Base-by-base conservation (phyloP, 139 green algal genomes). In the Bryopsis sp. region DNA sequence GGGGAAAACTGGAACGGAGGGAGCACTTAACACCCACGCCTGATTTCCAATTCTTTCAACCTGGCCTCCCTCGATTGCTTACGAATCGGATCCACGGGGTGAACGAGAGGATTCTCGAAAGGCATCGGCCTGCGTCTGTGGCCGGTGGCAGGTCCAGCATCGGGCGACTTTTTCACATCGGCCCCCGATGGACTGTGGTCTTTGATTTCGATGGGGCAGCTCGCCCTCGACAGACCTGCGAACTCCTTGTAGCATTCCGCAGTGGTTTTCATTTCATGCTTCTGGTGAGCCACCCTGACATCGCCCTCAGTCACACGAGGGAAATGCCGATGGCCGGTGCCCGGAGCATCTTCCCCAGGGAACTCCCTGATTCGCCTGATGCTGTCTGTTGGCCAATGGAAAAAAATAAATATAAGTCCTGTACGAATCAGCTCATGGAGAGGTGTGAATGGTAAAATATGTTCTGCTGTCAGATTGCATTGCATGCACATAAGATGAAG, bases 281-380 rank as follows among this genome's bases (percentile, higher is more conserved):
- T 28, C 22, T 63, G 11, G 22, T 28, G 11, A 8, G 22, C 54
- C 11, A 19, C 22, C 43, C 11, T 50, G 7, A 63, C 8, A 8
- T 28, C 24, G 24, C 7, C 54, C n/a, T 63, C 54, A 28, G 22
- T 8, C 8, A 19, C 8, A 28, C 8, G 8, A 31, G 54, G 54
- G 8, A 63, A 32, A 19, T 36, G 54, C 22, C 54, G 22, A 19
- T 15, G 54, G 7, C 54, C 54, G 7, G 54, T 63, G 22, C 54
- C 54, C 8, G 54, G 54, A 32, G 54, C 54, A 19, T 63, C 54
- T 32, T 63, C 54, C 8, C 54, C 54, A 19, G 54, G 54, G 54
- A 63, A 63, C 43, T n/a, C n/a, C n/a, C n/a, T n/a, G n/a, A n/a
- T n/a, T n/a, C n/a, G n/a, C n/a, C n/a, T n/a, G n/a, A n/a, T n/a